Conservation (phyloP, 2,329 filamentous ascomycete genomes). For the Hirsutella thompsonii region DNA sequence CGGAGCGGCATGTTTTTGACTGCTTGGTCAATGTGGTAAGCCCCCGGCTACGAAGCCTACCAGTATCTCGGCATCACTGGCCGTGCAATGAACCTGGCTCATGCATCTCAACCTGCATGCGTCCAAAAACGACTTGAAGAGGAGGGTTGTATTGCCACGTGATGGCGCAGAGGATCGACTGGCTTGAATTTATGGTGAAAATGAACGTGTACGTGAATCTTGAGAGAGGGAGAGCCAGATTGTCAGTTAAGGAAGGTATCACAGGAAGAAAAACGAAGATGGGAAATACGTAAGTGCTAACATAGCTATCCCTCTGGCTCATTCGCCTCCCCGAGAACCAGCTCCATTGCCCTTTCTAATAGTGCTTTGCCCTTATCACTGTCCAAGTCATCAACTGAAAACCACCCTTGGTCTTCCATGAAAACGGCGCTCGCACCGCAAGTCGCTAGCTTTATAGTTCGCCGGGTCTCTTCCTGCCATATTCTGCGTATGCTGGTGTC, state of each 20-base stretch:
- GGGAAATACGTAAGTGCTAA: background rate
- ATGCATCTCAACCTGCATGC: background rate
- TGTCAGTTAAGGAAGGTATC: too few species aligned
- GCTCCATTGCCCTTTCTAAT: background rate
- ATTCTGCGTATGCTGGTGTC: background rate
- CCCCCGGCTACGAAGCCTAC: background rate
- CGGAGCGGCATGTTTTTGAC: background rate
- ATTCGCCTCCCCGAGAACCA: background rate
- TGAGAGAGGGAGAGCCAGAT: background rate
- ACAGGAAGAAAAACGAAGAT: background rate
- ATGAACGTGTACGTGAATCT: background rate
- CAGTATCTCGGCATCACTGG: background rate
- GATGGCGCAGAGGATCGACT: background rate
- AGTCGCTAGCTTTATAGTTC: background rate
- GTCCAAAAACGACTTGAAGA: background rate
- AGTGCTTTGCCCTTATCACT: slow-evolving; percentile 1
- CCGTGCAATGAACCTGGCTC: background rate
- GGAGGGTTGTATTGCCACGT: background rate
- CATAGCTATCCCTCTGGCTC: background rate
- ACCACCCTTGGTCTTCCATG: background rate
- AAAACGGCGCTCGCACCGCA: background rate
- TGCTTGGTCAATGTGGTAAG: background rate
- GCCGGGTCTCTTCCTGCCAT: background rate
- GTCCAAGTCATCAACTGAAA: background rate
- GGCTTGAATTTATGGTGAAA: background rate